These are phyloP conservation scores for Auricularia sp. DNA, from an alignment of 768 basidiomycete genomes.

Conservation along the genomic window DNA sequence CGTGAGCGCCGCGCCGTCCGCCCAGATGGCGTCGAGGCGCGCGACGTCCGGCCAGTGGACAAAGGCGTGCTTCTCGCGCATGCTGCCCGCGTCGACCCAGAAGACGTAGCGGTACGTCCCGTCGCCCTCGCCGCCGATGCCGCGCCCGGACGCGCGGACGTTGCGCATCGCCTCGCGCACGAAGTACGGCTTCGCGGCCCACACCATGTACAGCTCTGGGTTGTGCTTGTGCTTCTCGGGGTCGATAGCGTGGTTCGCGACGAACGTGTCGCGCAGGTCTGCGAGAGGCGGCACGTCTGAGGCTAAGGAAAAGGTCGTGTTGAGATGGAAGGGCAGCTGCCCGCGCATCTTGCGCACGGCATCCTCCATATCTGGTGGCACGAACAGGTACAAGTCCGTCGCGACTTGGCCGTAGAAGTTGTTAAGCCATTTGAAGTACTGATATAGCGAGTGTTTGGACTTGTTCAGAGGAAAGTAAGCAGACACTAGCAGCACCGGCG, in stretches of 20 bases:
- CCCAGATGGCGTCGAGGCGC: slow-evolving; percentile 33
- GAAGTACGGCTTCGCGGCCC: slow-evolving; percentile 47
- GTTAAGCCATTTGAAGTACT: slow-evolving; percentile 36
- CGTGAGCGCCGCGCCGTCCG: slow-evolving; percentile 23
- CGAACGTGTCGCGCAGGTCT: slow-evolving; percentile 26
- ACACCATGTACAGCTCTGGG: slow-evolving; percentile 41
- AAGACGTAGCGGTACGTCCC: slow-evolving; percentile 41
- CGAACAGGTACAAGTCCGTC: slow-evolving; percentile 48
- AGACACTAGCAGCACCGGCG: slow-evolving; percentile 35
- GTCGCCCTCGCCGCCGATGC: slow-evolving; percentile 6
- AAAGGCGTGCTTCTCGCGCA: slow-evolving; percentile 36
- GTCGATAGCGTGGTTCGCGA: slow-evolving; percentile 35
- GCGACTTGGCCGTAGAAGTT: slow-evolving; percentile 35
- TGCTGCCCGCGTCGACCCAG: slow-evolving; percentile 50
- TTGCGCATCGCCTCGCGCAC: slow-evolving; percentile 32
- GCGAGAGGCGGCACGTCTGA: slow-evolving; percentile 40
- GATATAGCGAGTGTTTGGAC: slow-evolving; percentile 38
- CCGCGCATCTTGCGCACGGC: slow-evolving; percentile 6
- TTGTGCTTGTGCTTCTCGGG: slow-evolving; percentile 34
- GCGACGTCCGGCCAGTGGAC: slow-evolving; percentile 37
- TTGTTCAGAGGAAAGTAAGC: slow-evolving; percentile 43
- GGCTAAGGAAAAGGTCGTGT: slow-evolving; percentile 36
- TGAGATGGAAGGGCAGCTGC: slow-evolving; percentile 24
- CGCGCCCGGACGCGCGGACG: slow-evolving; percentile 9
- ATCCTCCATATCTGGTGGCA: slow-evolving; percentile 30